Evolutionary conservation across 2,329 filamentous ascomycete species (phyloP).

Genomic region (Calonectria pteridis): DNA sequence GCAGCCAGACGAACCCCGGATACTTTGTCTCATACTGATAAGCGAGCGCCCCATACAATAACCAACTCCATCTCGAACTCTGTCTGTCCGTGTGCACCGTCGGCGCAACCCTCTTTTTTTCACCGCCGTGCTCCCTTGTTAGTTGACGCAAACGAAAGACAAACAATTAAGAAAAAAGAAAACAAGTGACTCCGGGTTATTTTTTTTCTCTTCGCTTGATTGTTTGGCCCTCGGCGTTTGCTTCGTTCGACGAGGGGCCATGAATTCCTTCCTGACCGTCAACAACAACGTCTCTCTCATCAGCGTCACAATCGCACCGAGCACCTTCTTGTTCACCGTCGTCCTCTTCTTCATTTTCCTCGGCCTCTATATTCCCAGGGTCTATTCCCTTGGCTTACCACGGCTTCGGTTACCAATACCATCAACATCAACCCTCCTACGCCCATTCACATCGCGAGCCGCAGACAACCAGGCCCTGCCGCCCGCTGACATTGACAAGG

Average conservation of each 20-base stretch:
- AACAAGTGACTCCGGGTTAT: neutral
- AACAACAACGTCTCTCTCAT: constrained; percentile 73
- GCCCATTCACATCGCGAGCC: constrained; percentile 31
- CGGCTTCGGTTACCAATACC: constrained; percentile 50
- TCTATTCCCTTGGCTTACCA: constrained; percentile 50
- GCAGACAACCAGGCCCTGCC: constrained; percentile 25
- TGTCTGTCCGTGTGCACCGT: neutral
- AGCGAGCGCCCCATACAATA: constrained; percentile 1
- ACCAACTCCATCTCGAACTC: neutral
- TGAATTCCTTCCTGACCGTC: constrained; percentile 71
- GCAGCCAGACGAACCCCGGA: constrained; percentile 9
- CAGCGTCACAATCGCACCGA: constrained; percentile 69
- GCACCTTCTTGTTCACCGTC: constrained; percentile 67
- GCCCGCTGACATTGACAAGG: constrained; percentile 37
- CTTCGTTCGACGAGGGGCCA: constrained; percentile 49
- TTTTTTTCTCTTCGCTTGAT: neutral
- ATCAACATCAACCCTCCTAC: constrained; percentile 36
- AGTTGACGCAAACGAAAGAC: neutral
- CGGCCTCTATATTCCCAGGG: constrained; percentile 60
- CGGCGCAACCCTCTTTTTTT: neutral
- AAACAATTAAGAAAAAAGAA: neutral
- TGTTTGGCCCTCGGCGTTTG: neutral
- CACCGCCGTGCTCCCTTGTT: neutral
- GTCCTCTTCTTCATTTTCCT: constrained; percentile 64
- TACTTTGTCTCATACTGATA: constrained; percentile 13